Evolutionary conservation across 2,329 filamentous ascomycete species (phyloP).

Genomic region (Neofusicoccum parvum): DNA sequence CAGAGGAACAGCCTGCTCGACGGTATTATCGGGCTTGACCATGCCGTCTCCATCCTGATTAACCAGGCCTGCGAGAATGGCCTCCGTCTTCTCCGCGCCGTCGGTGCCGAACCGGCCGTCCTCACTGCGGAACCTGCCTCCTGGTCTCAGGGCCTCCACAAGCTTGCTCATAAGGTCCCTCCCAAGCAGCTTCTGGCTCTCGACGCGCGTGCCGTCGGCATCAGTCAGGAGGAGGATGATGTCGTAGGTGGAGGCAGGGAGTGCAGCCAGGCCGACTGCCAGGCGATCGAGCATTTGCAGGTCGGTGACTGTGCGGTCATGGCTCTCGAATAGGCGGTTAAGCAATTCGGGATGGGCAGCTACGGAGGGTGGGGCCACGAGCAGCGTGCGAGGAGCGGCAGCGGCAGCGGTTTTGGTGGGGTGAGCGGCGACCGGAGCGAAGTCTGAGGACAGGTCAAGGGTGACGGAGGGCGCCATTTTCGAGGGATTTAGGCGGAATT

Average conservation of each 20-base stretch:
- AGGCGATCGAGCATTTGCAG: slow-evolving; percentile 98
- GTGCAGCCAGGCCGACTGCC: slow-evolving; percentile 74
- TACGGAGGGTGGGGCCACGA: slow-evolving; percentile 88
- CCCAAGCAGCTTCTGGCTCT: slow-evolving; percentile 66
- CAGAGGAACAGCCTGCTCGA: slow-evolving; percentile 61
- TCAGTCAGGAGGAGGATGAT: slow-evolving; percentile 81
- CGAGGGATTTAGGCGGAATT: not conserved
- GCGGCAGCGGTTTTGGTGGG: slow-evolving; percentile 23
- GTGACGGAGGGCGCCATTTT: slow-evolving; percentile 43
- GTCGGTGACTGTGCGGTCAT: slow-evolving; percentile 78
- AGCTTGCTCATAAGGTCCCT: slow-evolving; percentile 70
- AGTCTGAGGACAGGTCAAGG: slow-evolving; percentile 43
- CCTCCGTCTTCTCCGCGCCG: slow-evolving; percentile 67
- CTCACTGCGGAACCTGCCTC: slow-evolving; percentile 69
- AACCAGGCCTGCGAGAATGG: slow-evolving; percentile 79
- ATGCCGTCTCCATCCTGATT: slow-evolving; percentile 63
- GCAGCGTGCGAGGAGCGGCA: slow-evolving; percentile 63
- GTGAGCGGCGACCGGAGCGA: slow-evolving; percentile 28
- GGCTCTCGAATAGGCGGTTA: slow-evolving; percentile 67
- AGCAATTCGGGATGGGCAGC: slow-evolving; percentile 82
- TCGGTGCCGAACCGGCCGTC: slow-evolving; percentile 60
- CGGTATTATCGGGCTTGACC: slow-evolving; percentile 68
- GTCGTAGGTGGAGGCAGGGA: slow-evolving; percentile 79
- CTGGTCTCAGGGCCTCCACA: slow-evolving; percentile 69
- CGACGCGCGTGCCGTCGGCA: slow-evolving; percentile 65